Evolutionary conservation across 2,329 filamentous ascomycete genomes (phyloP), one percentile per base, ranked within the genome.

Genomic region (Verticillium nonalfalfae): DNA sequence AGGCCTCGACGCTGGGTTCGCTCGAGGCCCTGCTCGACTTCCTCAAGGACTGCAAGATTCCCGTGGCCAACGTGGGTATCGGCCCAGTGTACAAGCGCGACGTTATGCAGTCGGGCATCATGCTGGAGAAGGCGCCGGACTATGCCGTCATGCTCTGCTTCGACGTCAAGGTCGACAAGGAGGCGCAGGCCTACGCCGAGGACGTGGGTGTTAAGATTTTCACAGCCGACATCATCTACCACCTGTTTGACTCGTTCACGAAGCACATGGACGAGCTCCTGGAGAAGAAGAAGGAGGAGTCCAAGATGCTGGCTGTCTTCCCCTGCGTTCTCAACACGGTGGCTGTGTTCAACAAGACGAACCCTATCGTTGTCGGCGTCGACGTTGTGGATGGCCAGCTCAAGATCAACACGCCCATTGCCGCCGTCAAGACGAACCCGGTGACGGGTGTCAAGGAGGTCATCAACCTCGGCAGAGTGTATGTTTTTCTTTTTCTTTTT

Each of bases 91-190:
- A 91, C 85, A 97, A 97, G 82, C 91, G 95, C 70, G 95, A 99
- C 76, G 91, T 99, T 60, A 95, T 98, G 85, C 93, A 88, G 87
- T 84, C 91, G 80, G 93, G 92, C 71, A 90, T 91, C 68, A 99
- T 99, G 95, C 76, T 98, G 71, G 95, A 99, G 78, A 98, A 97
- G 80, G 85, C 89, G 15, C 92, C 92, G 67, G 93, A 99, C 73
- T 96, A 89, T 69, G 95, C 95, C n/a, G 91, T 98, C 73, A 99
- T 99, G 95, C 87, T 99, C 58, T 98, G 95, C 76, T 99, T 99
- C 83, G 96, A 99, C 75, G 95, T 99, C 78, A 98, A 97, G 81
- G 91, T 99, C 15, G 95, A 99, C 79, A 98, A 97, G 76, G 95
- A 99, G 73, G 95, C 95, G 0, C 87, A 90, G 67, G 83, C 85